Evolutionary conservation across 352 stramenopile genomes (phyloP).

Genomic region (Phytopythium ostracodes): DNA sequence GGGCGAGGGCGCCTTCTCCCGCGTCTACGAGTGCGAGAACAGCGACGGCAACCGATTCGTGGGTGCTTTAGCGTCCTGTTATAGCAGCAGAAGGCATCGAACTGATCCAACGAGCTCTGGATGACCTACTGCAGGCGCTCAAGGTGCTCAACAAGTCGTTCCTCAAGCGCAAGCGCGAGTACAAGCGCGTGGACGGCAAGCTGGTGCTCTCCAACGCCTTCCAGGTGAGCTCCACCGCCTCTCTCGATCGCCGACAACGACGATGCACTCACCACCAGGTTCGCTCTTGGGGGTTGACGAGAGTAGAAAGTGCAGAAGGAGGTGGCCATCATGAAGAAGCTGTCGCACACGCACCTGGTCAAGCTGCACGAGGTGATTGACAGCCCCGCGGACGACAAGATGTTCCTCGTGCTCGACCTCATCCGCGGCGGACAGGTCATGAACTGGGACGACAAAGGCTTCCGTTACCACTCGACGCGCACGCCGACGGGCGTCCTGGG

Average conservation of each 20-base stretch:
- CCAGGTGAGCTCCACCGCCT: constrained; percentile 14
- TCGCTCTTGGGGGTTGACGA: neutral
- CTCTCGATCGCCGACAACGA: neutral
- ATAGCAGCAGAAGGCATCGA: neutral
- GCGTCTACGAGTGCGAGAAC: constrained; percentile 67
- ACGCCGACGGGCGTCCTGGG: constrained; percentile 23
- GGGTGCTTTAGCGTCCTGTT: constrained; percentile 11
- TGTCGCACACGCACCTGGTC: constrained; percentile 62
- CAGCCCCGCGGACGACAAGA: constrained; percentile 66
- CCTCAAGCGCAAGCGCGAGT: constrained; percentile 80
- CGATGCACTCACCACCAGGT: neutral
- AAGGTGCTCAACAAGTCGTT: constrained; percentile 87
- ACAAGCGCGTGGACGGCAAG: constrained; percentile 71
- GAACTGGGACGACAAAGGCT: constrained; percentile 76
- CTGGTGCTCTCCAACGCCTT: constrained; percentile 79
- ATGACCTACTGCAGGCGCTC: constrained; percentile 34
- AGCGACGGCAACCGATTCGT: constrained; percentile 49
- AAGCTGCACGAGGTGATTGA: constrained; percentile 81
- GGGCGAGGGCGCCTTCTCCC: constrained; percentile 74
- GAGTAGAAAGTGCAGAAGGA: constrained; percentile 76
- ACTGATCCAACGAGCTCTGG: neutral
- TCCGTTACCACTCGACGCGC: constrained; percentile 41
- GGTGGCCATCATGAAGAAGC: constrained; percentile 84
- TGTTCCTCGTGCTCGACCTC: constrained; percentile 81
- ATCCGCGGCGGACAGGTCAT: constrained; percentile 81